Conservation (phyloP, 495 filamentous ascomycete species). For the Daldinia bambusicola region DNA sequence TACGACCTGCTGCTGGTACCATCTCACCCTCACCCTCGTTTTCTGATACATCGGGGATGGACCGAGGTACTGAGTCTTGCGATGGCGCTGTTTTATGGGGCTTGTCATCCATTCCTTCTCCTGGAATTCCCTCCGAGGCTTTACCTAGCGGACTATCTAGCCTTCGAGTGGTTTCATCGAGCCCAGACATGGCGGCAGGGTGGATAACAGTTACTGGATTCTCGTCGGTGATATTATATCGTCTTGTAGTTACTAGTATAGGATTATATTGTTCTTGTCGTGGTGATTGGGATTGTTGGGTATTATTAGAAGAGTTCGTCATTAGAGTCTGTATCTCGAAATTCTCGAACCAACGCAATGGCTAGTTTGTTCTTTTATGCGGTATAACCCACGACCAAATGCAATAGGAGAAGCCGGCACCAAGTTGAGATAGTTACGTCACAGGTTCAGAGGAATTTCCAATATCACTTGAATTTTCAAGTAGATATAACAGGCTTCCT, state of each 20-base stretch:
- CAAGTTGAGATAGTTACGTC: constrained; percentile 31
- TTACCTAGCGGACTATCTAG: constrained; percentile 31
- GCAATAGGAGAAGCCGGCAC: background rate
- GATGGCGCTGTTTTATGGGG: constrained; percentile 12
- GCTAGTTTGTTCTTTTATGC: constrained; percentile 35
- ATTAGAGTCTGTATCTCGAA: constrained; percentile 6
- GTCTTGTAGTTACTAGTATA: constrained; percentile 33
- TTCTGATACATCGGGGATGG: constrained; percentile 40
- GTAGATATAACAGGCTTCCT: constrained; percentile 1
- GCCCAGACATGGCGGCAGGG: constrained; percentile 47
- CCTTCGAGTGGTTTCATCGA: constrained; percentile 36
- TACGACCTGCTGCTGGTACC: constrained; percentile 47
- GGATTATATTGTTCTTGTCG: constrained; percentile 14
- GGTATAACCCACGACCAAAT: constrained; percentile 8
- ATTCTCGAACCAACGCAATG: background rate
- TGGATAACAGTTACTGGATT: constrained; percentile 40
- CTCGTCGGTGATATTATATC: constrained; percentile 34
- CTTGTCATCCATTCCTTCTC: background rate
- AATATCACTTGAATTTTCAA: background rate
- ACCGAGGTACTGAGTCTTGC: constrained; percentile 42
- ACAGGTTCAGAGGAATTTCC: constrained; percentile 12
- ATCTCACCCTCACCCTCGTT: constrained; percentile 45
- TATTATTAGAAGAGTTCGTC: constrained; percentile 26
- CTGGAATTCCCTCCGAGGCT: constrained; percentile 16
- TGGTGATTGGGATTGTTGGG: constrained; percentile 12